Evolutionary conservation across 768 basidiomycete species (phyloP), one percentile per base, ranked within the genome.

Genomic region (Macrolepiota dolichaula): DNA sequence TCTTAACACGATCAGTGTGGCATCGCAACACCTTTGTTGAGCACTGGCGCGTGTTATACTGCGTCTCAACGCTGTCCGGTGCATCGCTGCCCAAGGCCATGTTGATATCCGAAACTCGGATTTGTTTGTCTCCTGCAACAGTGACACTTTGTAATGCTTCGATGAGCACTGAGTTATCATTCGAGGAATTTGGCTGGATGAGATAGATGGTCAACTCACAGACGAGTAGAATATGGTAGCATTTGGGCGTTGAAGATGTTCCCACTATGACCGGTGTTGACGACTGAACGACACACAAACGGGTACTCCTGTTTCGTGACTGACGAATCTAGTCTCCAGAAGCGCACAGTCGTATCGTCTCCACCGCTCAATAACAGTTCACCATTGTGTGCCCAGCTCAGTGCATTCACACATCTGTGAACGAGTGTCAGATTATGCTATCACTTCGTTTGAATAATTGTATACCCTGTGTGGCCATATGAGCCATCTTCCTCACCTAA

Each of bases 201-300:
- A 32, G n/a, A 15, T 12, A 15, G 42, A 27, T 12, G 10, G 15
- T 38, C 22, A 27, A 57, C 84, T 77, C 72, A 92, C 85, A 96
- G 89, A 55, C 85, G 83, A n/a, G 86, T 82, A 11, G 91, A 91
- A 64, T 83, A 76, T 0, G 92, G 92, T 1, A 96, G 77, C 80
- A 92, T 87, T 50, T 91, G 85, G 0, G 83, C 85, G 65, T 87
- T 91, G 77, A 96, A 96, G 50, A 96, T 92, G 67, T 96, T 96
- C 12, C 81, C 85, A 50, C 75, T 81, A 71, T 96, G 94, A 2
- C 91, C 92, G 0, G 94, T 94, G 13, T 79, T 71, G 53, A 95
- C 86, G n/a, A 88, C 81, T 7, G 85, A 78, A 59, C 83, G 78
- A 68, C 83, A 92, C 44, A 74, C 72, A 72, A 85, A 92, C 27